A percentile compares a stretch with the other conserved stretches of the same genome.
Evolutionary conservation across 2,329 filamentous ascomycete species (phyloP).

Genomic region (Botryotinia narcissicola): DNA sequence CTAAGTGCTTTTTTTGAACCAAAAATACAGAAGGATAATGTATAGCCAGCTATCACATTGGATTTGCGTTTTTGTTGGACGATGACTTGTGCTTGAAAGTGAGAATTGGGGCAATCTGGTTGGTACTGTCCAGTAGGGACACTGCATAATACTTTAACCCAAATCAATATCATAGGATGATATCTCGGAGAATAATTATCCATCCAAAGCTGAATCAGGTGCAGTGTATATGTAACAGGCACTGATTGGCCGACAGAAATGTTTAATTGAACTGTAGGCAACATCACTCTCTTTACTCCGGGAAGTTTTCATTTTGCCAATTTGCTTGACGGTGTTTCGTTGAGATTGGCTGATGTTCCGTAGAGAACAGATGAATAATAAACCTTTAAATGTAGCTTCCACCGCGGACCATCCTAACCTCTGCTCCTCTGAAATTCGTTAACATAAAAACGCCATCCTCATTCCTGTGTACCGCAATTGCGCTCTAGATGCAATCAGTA

Average conservation of each 20-base stretch:
- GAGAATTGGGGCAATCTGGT: neutral
- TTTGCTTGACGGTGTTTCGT: neutral
- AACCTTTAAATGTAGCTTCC: neutral
- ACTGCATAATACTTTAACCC: neutral
- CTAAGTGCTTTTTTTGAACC: slow-evolving; percentile 38
- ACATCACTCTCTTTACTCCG: neutral
- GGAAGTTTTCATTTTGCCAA: neutral
- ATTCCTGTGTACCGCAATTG: neutral
- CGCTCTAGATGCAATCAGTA: neutral
- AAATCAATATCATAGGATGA: neutral
- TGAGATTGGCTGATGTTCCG: neutral
- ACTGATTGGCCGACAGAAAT: neutral
- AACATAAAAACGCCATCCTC: neutral
- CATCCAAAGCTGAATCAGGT: neutral
- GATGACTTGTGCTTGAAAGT: neutral
- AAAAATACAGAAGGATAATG: neutral
- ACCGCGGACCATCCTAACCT: neutral
- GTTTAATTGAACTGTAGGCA: neutral
- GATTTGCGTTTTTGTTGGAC: neutral
- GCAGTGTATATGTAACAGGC: neutral
- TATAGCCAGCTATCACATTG: neutral
- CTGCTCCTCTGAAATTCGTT: neutral
- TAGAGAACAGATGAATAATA: neutral
- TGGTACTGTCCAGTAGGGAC: neutral
- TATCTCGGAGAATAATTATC: neutral